phyloP scores from a whole-genome alignment of 2,329 filamentous ascomycete species.

The Plectosphaerella sp. region DNA sequence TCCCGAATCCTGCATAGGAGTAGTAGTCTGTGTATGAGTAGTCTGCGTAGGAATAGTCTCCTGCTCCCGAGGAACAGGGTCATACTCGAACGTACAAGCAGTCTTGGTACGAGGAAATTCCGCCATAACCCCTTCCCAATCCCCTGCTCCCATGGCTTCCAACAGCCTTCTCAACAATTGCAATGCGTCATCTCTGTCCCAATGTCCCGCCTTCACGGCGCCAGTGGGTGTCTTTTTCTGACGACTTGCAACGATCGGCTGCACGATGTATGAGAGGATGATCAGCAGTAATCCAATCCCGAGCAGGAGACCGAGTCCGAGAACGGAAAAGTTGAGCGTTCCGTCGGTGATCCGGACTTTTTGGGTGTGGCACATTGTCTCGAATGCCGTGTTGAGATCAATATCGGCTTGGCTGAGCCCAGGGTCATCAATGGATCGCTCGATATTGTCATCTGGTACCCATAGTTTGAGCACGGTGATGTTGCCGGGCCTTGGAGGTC shows the following conservation, averaged over 20 bases:
- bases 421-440: background rate
- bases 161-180: slow-evolving; percentile 7
- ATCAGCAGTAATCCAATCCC: background rate
- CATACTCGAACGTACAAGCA: background rate
- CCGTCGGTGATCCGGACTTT: background rate
- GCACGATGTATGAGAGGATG: background rate
- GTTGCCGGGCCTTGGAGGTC: background rate
- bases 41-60: too few species aligned
- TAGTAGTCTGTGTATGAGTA: background rate
- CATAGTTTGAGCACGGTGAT: background rate
- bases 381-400: background rate
- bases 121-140: background rate
- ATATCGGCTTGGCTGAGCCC: background rate
- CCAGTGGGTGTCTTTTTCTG: background rate
- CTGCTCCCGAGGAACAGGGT: background rate
- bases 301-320: background rate
- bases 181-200: slow-evolving; percentile 5
- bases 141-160: background rate
- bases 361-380: slow-evolving; percentile 3
- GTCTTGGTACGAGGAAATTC: slow-evolving; percentile 1
- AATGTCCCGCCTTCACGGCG: background rate
- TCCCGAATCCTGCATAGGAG: background rate
- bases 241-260: background rate
- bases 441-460: background rate
- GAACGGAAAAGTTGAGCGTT: slow-evolving; percentile 5